Base-by-base conservation (phyloP, 2,329 filamentous ascomycete genomes). In the Aspergillus caelatus region DNA sequence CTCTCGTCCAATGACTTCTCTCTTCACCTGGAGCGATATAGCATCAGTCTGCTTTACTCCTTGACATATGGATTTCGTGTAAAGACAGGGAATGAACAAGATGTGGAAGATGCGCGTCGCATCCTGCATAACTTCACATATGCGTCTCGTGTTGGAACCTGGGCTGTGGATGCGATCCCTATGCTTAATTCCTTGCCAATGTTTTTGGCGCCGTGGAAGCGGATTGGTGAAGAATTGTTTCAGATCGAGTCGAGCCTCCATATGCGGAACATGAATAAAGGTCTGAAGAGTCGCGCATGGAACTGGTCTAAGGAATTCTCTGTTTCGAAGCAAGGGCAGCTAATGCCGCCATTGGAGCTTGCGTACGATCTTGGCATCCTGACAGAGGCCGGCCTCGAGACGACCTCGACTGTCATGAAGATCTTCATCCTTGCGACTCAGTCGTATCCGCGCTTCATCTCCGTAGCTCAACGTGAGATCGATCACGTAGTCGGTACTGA, bases 21-120 rank as follows among this genome's bases (percentile, higher is more conserved):
- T 65, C 78, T 79, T 57, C 75, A 79, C 26, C 76, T 84, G 32
- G 81, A 84, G 67, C 76, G 82, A 0, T 85, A 82, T 66, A 82
- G 81, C 0, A 77, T 79, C 1, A 84, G 81, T 65, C 76, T 85
- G 16, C 79, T 84, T 1, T 83, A 83, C 66, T 81, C 79, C 7
- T 79, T 85, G 9, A 77, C 82, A 4, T 86, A 85, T 65, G 83
- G 84, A 0, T 79, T 81, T 53, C 80, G 83, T 2, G 80, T 85
- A 7, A 58, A 62, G 2, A 66, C 65, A 11, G 68, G 67, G 58
- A 79, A 84, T 60, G 81, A 81, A 4, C 67, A 82, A 21, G 74
- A 82, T 41, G 77, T 83, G 6, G 69, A 78, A 48, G 79, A 83
- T 12, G 82, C 84, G 34, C 75, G 75, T 12, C 76, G 81, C 32